phyloP scores from a whole-genome alignment of 2,329 filamentous ascomycete species.

The Ophiosphaerella herpotricha region DNA sequence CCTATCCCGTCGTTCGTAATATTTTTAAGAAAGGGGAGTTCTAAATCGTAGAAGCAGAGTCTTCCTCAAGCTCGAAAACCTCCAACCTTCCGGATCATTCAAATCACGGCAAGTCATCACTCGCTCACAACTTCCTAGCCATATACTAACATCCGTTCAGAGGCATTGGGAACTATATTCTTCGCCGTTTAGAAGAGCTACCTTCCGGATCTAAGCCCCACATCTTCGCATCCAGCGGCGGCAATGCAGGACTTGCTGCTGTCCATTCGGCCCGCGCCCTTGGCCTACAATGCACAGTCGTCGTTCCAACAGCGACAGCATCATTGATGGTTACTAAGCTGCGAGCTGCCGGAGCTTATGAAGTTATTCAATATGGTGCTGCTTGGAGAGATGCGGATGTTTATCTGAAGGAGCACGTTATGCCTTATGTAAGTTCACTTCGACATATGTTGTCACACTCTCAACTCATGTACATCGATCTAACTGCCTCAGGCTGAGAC shows the following conservation, averaged over 20 bases:
- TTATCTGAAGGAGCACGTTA: conserved; percentile 64
- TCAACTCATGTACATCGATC: neutral
- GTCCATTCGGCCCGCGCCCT: conserved; percentile 72
- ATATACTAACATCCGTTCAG: conserved; percentile 20
- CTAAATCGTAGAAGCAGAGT: conserved; percentile 65
- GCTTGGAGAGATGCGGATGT: conserved; percentile 72
- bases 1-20: neutral
- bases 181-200: conserved; percentile 52
- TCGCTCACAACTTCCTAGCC: neutral
- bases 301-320: conserved; percentile 70
- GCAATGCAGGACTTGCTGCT: conserved; percentile 84
- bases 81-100: conserved; percentile 85
- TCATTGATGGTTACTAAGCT: conserved; percentile 74
- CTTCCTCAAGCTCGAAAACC: conserved; percentile 82
- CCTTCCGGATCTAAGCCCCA: conserved; percentile 51
- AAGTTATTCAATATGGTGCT: conserved; percentile 70
- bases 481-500: conserved; percentile 37
- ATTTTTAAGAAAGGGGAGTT: conserved; percentile 26
- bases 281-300: conserved; percentile 71
- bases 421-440: conserved; percentile 45
- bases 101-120: conserved; percentile 62
- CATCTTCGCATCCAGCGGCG: conserved; percentile 81
- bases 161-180: conserved; percentile 74
- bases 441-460: neutral
- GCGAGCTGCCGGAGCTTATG: conserved; percentile 65